Evolutionary conservation across 1,284 basidiomycete genomes (phyloP).

Genomic region (Ganoderma boninense): DNA sequence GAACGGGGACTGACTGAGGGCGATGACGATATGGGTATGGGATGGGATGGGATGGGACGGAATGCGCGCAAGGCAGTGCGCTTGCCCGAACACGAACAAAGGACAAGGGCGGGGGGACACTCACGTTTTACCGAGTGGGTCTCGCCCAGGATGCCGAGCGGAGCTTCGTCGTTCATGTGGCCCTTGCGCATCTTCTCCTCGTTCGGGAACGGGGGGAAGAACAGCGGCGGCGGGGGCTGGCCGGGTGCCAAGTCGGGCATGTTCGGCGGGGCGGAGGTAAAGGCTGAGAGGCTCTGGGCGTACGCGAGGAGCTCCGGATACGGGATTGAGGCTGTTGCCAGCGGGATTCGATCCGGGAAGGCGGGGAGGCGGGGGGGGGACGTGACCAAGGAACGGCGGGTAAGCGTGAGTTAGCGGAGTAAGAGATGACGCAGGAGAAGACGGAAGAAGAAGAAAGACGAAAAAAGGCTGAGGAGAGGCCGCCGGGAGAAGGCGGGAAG

Average conservation of each 20-base stretch:
- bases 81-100: neutral
- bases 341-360: neutral
- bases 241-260: conserved; percentile 78
- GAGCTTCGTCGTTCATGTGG: conserved; percentile 77
- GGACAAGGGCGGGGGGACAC: conserved; percentile 36
- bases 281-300: conserved; percentile 81
- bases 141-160: conserved; percentile 78
- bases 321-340: conserved; percentile 68
- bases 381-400: conserved; percentile 3
- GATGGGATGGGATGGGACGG: neutral
- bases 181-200: conserved; percentile 88
- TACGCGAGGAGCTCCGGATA: conserved; percentile 83
- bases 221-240: conserved; percentile 75
- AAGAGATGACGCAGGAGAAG: neutral
- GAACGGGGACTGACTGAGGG: neutral
- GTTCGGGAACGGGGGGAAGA: conserved; percentile 87
- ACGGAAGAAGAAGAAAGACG: neutral
- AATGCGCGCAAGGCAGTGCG: neutral
- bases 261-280: conserved; percentile 85
- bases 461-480: neutral
- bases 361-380: neutral
- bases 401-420: conserved; percentile 4
- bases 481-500: neutral
- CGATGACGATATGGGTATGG: neutral
- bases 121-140: conserved; percentile 78